Base-by-base conservation (phyloP, 495 filamentous ascomycete species). In the Neurospora discreta region DNA sequence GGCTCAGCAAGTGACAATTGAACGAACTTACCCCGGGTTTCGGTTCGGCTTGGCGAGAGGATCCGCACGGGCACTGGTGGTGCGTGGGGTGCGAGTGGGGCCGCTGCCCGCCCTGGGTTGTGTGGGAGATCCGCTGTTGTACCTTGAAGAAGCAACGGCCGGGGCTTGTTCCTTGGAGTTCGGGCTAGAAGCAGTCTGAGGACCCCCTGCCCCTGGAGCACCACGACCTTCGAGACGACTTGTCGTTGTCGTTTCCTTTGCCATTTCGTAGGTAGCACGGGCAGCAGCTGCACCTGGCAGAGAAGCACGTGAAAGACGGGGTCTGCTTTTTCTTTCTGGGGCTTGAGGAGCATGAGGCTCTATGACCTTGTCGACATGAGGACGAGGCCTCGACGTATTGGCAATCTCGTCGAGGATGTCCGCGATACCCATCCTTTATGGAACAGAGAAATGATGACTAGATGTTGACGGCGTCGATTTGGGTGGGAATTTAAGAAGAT, bases 1-100 rank as follows among this genome's bases (percentile, higher is more conserved):
- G 23, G 20, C 40, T 38, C 42, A 39, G 71, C 39, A 30, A 58
- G 18, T 71, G 72, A 41, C 69, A 67, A 69, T 30, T 42, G 26
- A 39, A 36, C 23, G 20, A 60, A 44, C 69, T 36, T 71, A 68
- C 69, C 69, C 69, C 69, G 41, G 69, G 46, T 71, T 71, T 71
- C n/a, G 69, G 43, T 36, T 65, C 69, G 16, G 69, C 69, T 65
- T 71, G 69, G 69, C 69, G 69, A 60, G 40, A 71, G 36, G 52
- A 65, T 65, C 52, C 52, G 52, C 52, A 65, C 52, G 26, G 52
- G 52, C 52, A 33, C 52, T 33, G 26, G 52, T 65, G 52, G 52
- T 65, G 52, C 26, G 52, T 65, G 52, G 52, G 52, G 52, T 65
- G 7, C 52, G 52, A 16, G 52, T 65, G 52, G 52, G 52, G 52